Evolutionary conservation across 371 early-diverging fungal species (phyloP).

Genomic region (Mortierella polycephala): DNA sequence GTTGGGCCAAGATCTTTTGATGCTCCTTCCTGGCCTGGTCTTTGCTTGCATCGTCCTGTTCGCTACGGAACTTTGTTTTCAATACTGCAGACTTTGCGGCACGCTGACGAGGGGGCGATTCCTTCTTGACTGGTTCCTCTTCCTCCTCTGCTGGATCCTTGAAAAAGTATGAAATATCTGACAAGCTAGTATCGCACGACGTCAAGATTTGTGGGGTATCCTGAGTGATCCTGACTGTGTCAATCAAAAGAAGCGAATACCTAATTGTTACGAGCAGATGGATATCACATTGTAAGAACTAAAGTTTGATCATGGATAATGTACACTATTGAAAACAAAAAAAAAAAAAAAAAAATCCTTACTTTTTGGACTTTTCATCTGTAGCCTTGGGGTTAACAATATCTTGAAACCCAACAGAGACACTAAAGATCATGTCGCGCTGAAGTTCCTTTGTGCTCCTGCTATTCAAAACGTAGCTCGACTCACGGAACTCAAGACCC

Average conservation of each 20-base stretch:
- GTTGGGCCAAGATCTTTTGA: conserved; percentile 85
- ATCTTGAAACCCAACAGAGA: conserved; percentile 89
- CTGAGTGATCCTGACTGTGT: conserved; percentile 81
- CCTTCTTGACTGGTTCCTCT: conserved; percentile 40
- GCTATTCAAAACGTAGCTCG: conserved; percentile 75
- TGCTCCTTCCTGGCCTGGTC: conserved; percentile 87
- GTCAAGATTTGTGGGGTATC: conserved; percentile 77
- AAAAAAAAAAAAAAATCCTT: background rate
- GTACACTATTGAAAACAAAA: background rate
- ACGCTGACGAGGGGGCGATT: conserved; percentile 40
- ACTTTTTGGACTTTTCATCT: conserved; percentile 74
- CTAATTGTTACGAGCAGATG: conserved; percentile 28
- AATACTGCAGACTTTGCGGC: conserved; percentile 80
- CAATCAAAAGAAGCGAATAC: conserved; percentile 87
- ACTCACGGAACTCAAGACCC: conserved; percentile 96
- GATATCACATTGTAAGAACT: conserved; percentile 3
- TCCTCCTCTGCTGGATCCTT: conserved; percentile 59
- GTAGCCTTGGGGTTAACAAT: conserved; percentile 77
- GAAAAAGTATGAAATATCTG: conserved; percentile 84
- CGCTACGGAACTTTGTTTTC: conserved; percentile 88
- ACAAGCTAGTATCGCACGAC: conserved; percentile 74
- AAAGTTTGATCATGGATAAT: background rate
- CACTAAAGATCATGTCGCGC: conserved; percentile 87
- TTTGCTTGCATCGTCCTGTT: conserved; percentile 81
- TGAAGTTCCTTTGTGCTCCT: conserved; percentile 78